Base-by-base conservation (phyloP, 169 alveolate genomes). In the Eimeria maxima region DNA sequence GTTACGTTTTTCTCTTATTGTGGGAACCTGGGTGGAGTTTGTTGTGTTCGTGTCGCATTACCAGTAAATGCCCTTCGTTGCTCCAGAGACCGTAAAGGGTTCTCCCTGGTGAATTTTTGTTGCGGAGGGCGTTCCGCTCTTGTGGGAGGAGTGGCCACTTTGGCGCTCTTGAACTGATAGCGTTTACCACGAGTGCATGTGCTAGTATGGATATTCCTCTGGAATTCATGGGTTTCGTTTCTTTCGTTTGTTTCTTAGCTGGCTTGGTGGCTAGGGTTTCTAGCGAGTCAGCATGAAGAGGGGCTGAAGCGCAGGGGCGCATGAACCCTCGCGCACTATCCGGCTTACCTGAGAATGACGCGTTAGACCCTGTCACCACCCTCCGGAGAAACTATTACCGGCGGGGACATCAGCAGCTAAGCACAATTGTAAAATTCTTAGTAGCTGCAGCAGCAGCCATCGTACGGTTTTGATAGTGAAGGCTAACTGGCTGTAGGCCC, bases 401-500 rank as follows among this genome's bases (percentile, higher is more conserved):
- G 83, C 14, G 29, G 91, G 90, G 73, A 47, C 73, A 50, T 22
- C 53, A 63, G 65, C 81, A 86, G 93, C 80, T 47, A 60, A 47
- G 80, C 93, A 86, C 65, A 18, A 8, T 47, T 63, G 69, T 38
- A 57, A 60, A 38, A 45, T 6, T 38, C 22, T 29, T 7, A 29
- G 93, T 18, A 86, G 93, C 93, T 86, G 93, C 93, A 57, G 93
- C 80, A 57, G 93, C 93, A 60, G 81, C 80, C 63, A 45, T 57
- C 74, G 29, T 53, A 16, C 44, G 27, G 53, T 76, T 84, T n/a
- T 57, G 92, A 42, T 57, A 84, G 92, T 47, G 47, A 60, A 27
- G 92, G 74, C 55, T 55, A 55, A 27, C 13, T 29, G 92, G 92
- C 92, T 84, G 63, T 84, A 84, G 92, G 33, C 78, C 69, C 50